A percentile compares a stretch with the other conserved stretches of the same genome.
Conservation (phyloP, 2,329 filamentous ascomycete species). For the Malbranchea cinnamomea region DNA sequence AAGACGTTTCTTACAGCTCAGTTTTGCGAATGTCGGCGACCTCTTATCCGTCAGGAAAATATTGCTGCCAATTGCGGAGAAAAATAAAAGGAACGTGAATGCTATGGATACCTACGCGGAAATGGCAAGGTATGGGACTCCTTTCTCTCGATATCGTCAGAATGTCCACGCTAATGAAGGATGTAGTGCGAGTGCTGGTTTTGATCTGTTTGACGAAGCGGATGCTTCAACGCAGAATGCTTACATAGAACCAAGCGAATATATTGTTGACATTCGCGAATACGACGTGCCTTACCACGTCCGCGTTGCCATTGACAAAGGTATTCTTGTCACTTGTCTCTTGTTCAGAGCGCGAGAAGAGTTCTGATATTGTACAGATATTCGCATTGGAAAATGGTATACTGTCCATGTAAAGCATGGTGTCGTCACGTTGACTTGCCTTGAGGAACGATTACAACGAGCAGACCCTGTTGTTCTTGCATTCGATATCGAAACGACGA, state of each 20-base stretch:
- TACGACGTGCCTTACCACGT: constrained; percentile 99
- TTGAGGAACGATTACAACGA: constrained; percentile 75
- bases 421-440: constrained; percentile 62
- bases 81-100: constrained; percentile 90
- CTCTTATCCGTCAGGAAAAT: constrained; percentile 70
- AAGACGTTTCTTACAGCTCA: constrained; percentile 72
- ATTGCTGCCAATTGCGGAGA: constrained; percentile 82
- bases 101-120: constrained; percentile 98
- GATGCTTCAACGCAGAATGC: constrained; percentile 65
- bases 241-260: constrained; percentile 85
- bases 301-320: constrained; percentile 90
- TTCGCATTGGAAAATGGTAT: constrained; percentile 95
- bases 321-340: constrained; percentile 28
- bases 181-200: constrained; percentile 57
- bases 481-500: constrained; percentile 98
- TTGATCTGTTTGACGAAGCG: constrained; percentile 92
- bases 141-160: not conserved
- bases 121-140: constrained; percentile 49
- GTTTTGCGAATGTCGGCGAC: constrained; percentile 76
- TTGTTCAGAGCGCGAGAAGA: not conserved
- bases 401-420: constrained; percentile 89
- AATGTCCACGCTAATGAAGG: constrained; percentile 1
- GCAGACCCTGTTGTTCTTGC: constrained; percentile 96
- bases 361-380: constrained; percentile 44
- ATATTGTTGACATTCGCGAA: constrained; percentile 95